These are phyloP conservation scores for Apiospora marii DNA, from an alignment of 2,329 filamentous ascomycete species.

Conservation along the genomic window DNA sequence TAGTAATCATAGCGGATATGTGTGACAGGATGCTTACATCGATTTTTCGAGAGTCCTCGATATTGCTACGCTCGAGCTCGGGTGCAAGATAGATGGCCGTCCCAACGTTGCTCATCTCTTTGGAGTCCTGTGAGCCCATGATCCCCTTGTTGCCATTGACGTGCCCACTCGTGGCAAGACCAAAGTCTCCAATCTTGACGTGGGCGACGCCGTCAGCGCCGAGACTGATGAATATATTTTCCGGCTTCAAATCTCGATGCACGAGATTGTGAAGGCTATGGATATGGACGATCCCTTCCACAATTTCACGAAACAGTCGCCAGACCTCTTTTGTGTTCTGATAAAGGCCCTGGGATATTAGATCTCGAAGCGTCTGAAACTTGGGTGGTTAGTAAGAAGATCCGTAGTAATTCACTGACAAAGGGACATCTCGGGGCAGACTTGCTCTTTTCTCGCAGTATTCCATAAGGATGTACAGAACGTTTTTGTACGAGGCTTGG, in stretches of 20 bases:
- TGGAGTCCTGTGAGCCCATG: slow-evolving; percentile 52
- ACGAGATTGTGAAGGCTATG: slow-evolving; percentile 86
- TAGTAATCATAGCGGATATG: slow-evolving; percentile 27
- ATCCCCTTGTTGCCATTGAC: slow-evolving; percentile 67
- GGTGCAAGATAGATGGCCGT: slow-evolving; percentile 94
- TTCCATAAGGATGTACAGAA: slow-evolving; percentile 98
- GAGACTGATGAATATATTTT: slow-evolving; percentile 89
- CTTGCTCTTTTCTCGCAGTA: slow-evolving; percentile 89
- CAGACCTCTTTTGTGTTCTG: slow-evolving; percentile 82
- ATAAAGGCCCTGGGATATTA: slow-evolving; percentile 79
- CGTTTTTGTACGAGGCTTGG: slow-evolving; percentile 68
- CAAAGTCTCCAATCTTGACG: slow-evolving; percentile 96
- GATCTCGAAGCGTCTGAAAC: slow-evolving; percentile 78
- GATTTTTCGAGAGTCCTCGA: slow-evolving; percentile 80
- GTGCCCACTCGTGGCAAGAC: slow-evolving; percentile 88
- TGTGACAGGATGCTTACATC: slow-evolving; percentile 66
- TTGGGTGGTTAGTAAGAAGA: slow-evolving; percentile 28
- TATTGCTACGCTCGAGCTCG: slow-evolving; percentile 63
- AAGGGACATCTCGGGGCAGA: neutral
- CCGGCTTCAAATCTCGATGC: slow-evolving; percentile 94
- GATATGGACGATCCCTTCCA: slow-evolving; percentile 90
- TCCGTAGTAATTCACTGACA: neutral
- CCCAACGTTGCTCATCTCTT: slow-evolving; percentile 73
- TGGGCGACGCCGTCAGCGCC: slow-evolving; percentile 79
- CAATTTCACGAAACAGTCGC: slow-evolving; percentile 88